Conservation (phyloP, 2,329 filamentous ascomycete species). For the Phoma herbarum region DNA sequence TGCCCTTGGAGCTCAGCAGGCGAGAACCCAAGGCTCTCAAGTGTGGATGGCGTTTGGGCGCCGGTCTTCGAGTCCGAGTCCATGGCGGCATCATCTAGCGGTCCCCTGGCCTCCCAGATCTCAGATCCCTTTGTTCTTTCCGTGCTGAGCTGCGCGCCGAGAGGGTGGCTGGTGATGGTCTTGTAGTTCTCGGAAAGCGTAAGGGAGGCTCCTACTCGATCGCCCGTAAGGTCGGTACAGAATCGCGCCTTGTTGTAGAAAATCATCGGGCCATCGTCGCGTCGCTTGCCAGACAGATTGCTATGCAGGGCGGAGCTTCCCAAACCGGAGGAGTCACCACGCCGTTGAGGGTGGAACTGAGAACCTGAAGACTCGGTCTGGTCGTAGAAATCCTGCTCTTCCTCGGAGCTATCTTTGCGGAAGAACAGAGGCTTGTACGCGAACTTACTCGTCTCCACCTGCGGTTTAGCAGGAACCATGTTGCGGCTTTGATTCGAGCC, state of each 20-base stretch:
- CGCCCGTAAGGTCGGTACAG: slow-evolving; percentile 80
- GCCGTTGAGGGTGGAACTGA: slow-evolving; percentile 42
- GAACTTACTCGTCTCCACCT: slow-evolving; percentile 47
- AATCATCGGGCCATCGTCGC: slow-evolving; percentile 77
- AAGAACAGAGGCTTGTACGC: slow-evolving; percentile 60
- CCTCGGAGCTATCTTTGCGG: slow-evolving; percentile 55
- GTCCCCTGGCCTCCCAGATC: slow-evolving; percentile 39
- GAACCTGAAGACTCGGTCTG: slow-evolving; percentile 37
- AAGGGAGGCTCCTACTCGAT: slow-evolving; percentile 51
- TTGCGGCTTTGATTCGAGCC: slow-evolving; percentile 30
- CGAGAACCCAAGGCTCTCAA: slow-evolving; percentile 51
- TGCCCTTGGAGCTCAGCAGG: slow-evolving; percentile 39
- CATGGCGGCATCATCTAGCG: slow-evolving; percentile 33
- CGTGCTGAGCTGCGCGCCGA: slow-evolving; percentile 33
- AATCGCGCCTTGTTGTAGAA: slow-evolving; percentile 84
- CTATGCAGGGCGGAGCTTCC: slow-evolving; percentile 58
- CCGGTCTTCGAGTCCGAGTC: slow-evolving; percentile 41
- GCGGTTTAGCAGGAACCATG: slow-evolving; percentile 31
- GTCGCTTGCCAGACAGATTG: slow-evolving; percentile 60
- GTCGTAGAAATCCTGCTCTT: slow-evolving; percentile 50
- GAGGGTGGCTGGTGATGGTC: slow-evolving; percentile 41
- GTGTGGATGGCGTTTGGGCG: slow-evolving; percentile 38
- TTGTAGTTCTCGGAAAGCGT: slow-evolving; percentile 41
- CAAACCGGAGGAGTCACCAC: slow-evolving; percentile 54
- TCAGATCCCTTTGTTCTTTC: slow-evolving; percentile 31